Conservation (phyloP, 164 flowering plant genomes). For the Nymphaea thermarum region DNA sequence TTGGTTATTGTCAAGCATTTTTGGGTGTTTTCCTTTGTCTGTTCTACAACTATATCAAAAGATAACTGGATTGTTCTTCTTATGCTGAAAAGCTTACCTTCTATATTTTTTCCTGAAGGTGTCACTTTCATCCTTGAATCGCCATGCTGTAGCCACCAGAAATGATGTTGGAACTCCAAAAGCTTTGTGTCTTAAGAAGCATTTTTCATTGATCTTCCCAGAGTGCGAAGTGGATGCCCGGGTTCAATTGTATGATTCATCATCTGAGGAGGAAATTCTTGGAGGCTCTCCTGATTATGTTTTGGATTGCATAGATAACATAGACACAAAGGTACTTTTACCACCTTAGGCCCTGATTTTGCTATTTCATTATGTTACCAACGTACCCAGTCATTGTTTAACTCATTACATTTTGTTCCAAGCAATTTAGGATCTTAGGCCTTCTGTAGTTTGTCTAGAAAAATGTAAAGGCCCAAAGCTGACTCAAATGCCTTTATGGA, state of each 20-base stretch:
- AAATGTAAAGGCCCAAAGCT: too few relatives aligned
- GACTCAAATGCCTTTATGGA: too few relatives aligned
- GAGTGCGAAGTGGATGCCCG: constrained; percentile 79
- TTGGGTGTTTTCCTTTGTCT: too few relatives aligned
- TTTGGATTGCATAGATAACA: constrained; percentile 95
- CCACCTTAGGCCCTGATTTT: background rate
- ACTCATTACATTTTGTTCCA: too few relatives aligned
- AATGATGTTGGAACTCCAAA: constrained; percentile 95
- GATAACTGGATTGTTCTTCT: too few relatives aligned
- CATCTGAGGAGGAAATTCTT: constrained; percentile 87
- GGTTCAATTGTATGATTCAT: constrained; percentile 72
- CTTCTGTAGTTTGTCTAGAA: too few relatives aligned
- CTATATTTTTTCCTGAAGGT: constrained; percentile 33
- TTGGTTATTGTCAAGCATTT: too few relatives aligned
- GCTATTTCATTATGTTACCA: background rate
- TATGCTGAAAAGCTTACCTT: too few relatives aligned
- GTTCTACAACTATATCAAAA: too few relatives aligned
- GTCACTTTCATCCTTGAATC: constrained; percentile 87
- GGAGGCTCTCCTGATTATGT: constrained; percentile 94
- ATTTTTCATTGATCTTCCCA: constrained; percentile 75
- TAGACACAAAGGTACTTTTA: constrained; percentile 75
- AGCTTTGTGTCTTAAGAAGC: constrained; percentile 90
- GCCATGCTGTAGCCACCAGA: constrained; percentile 97
- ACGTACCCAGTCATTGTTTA: too few relatives aligned
- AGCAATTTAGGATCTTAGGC: too few relatives aligned